These are phyloP conservation scores for Hura crepitans DNA, from an alignment of 441 rosid species.

Conservation along the genomic window DNA sequence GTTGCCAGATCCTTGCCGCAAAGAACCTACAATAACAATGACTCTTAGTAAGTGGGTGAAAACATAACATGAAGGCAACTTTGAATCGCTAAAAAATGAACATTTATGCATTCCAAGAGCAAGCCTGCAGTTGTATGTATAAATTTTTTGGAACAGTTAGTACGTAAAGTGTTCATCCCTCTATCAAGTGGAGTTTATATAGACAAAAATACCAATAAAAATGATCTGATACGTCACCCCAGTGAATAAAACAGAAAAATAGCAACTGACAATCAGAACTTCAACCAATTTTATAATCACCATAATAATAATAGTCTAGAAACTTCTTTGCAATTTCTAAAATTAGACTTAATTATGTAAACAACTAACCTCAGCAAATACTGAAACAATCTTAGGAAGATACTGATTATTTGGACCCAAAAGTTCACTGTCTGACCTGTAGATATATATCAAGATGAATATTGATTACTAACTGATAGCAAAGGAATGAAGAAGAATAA, in stretches of 20 bases:
- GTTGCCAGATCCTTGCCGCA: constrained; percentile 84
- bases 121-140: neutral
- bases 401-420: constrained; percentile 85
- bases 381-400: constrained; percentile 80
- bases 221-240: too few species aligned
- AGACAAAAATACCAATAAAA: too few species aligned
- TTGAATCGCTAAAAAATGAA: neutral
- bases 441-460: constrained; percentile 15
- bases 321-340: neutral
- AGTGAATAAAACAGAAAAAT: too few species aligned
- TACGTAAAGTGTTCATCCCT: neutral
- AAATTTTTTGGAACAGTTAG: neutral
- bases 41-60: neutral
- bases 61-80: neutral
- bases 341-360: neutral
- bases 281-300: too few species aligned
- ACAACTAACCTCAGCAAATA: constrained; percentile 87
- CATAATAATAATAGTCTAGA: too few species aligned
- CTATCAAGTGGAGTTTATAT: too few species aligned
- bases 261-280: too few species aligned
- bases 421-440: constrained; percentile 82
- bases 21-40: constrained; percentile 45
- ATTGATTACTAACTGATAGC: constrained; percentile 7
- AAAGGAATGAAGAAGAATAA: neutral
- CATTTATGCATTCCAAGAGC: neutral